Conservation (phyloP, 176 grass and related monocot genomes). For the Aegilops sharonensis region DNA sequence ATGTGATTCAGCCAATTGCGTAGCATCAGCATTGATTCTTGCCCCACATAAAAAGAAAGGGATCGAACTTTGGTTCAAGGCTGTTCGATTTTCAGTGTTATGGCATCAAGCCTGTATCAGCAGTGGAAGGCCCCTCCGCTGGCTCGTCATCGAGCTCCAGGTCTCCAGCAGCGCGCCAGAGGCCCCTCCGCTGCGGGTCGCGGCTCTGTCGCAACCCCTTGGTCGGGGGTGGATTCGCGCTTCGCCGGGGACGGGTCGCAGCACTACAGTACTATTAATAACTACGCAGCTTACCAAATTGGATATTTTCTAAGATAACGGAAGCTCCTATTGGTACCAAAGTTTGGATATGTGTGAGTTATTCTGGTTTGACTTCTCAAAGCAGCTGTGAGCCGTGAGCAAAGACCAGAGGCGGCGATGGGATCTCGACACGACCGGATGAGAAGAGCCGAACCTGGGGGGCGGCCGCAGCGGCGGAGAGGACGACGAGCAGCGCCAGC, state of each 20-base stretch:
- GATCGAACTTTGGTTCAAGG: not conserved
- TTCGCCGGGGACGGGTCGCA: not conserved
- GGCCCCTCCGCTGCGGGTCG: not conserved
- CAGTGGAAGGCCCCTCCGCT: not conserved
- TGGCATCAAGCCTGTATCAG: not conserved
- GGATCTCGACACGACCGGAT: not conserved
- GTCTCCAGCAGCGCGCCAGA: not conserved
- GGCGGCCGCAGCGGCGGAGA: not conserved
- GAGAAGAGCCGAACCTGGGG: not conserved
- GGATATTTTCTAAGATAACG: not conserved
- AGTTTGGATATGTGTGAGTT: too few relatives aligned
- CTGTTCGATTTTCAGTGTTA: not conserved
- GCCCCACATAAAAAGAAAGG: not conserved
- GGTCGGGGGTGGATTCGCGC: not conserved
- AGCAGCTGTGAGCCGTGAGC: not conserved
- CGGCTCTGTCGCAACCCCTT: not conserved
- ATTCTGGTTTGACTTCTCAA: not conserved
- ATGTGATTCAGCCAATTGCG: not conserved
- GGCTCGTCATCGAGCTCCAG: not conserved
- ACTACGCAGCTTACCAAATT: too few relatives aligned
- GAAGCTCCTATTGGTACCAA: too few relatives aligned
- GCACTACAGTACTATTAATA: not conserved
- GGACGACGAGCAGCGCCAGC: conserved; percentile 1
- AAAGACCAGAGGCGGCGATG: not conserved
- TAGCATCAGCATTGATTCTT: not conserved